Percentiles rank a stretch among this genome's conserved stretches.
phyloP scores from a whole-genome alignment of 148 eudicot species.

The Silene uniflora region DNA sequence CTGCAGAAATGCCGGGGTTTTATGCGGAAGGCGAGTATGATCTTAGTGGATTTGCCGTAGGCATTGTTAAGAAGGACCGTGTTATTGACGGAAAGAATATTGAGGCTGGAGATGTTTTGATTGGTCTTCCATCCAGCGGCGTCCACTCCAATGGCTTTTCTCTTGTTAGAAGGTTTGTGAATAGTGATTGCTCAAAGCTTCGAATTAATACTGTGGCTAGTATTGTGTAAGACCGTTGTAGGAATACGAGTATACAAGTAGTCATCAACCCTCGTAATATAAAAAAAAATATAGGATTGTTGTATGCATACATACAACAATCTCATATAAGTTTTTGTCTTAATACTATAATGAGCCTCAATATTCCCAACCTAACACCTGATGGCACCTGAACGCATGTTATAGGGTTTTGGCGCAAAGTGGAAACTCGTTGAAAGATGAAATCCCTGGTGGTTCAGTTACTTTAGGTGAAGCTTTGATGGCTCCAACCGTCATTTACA shows the following conservation, averaged over 20 bases:
- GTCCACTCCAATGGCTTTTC: constrained; percentile 98
- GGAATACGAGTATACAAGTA: not conserved
- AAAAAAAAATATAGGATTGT: not conserved
- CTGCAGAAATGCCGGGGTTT: constrained; percentile 98
- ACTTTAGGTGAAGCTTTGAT: constrained; percentile 83
- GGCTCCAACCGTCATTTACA: constrained; percentile 91
- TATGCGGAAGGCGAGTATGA: constrained; percentile 93
- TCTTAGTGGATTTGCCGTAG: constrained; percentile 97
- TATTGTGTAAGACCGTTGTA: not conserved
- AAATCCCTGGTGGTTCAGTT: constrained; percentile 57
- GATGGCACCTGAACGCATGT: not conserved
- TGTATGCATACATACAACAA: not conserved
- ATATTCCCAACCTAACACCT: not conserved
- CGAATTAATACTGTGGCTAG: not conserved
- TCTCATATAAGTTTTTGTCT: not conserved
- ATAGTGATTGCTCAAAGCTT: not conserved
- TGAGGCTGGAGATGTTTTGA: constrained; percentile 68
- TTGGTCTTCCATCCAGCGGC: constrained; percentile 94
- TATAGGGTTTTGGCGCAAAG: constrained; percentile 66
- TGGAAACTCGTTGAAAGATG: constrained; percentile 53
- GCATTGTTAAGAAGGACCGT: constrained; percentile 70
- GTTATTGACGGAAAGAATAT: constrained; percentile 88
- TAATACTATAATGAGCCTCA: not conserved
- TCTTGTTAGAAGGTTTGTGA: constrained; percentile 73
- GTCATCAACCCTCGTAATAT: not conserved